Evolutionary conservation across 2,329 filamentous ascomycete species (phyloP), one percentile per base, ranked within the genome.

Genomic region (Blastomyces gilchristii): DNA sequence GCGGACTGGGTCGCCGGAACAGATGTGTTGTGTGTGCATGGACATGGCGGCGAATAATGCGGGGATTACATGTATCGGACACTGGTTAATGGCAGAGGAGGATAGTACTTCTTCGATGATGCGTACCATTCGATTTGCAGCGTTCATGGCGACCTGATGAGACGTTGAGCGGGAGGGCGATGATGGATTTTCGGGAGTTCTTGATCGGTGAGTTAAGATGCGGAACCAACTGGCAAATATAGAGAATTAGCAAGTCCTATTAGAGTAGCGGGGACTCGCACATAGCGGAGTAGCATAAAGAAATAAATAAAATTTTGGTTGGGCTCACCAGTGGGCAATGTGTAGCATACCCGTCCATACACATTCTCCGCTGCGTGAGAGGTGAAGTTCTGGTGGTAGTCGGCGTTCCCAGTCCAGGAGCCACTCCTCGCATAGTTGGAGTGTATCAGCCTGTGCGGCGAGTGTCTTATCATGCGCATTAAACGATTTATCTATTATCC

Each of bases 271-370:
- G 43, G 9, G 9, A 12, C 37, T 39, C 37, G 37, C 37, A 39
- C 3, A 2, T 8, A 18, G 43, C 7, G 16, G 18, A 18, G 43
- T 7, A 45, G 43, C 18, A 45, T 18, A n/a, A 49, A 22, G 3
- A 49, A 6, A 0, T 28, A 49, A 14, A 2, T 12, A 2, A 25
- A 60, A 47, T 49, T 3, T 18, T 39, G 16, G 18, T 14, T 8
- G 28, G 25, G 8, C 58, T 60, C 43, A 60, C 58, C 58, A 43
- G 25, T 60, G 58, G 34, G 58, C 58, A 50, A 60, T 60, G 47
- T 60, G 58, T 4, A 60, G 58, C 58, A 60, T 60, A 18, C 58
- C 58, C 39, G 58, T 60, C 58, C 58, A 60, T 34, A 60, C n/a
- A 60, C 41, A 60, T 31, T 60, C 58, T 25, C 58, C 41, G 47